These are phyloP conservation scores for Saccharomycopsis guyanensis DNA, from an alignment of 805 yeast genomes.

Conservation along the genomic window DNA sequence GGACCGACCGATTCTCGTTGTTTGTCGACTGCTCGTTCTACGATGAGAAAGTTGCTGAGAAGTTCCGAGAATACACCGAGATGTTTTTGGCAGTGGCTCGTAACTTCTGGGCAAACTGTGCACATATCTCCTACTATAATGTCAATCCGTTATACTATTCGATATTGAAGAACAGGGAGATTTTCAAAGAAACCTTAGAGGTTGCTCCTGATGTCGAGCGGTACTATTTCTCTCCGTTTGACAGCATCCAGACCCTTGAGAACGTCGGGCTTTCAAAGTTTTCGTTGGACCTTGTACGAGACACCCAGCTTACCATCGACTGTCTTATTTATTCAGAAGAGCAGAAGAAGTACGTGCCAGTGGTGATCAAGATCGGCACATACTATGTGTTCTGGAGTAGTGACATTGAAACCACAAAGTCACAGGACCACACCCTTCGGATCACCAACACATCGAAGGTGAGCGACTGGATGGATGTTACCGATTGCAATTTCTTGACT, in stretches of 20 bases:
- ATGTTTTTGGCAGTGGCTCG: background rate
- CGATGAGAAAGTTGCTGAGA: slow-evolving; percentile 21
- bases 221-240: slow-evolving; percentile 23
- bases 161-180: background rate
- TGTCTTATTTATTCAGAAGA: slow-evolving; percentile 43
- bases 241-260: slow-evolving; percentile 37
- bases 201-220: background rate
- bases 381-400: slow-evolving; percentile 16
- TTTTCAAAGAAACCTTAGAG: background rate
- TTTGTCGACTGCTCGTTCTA: slow-evolving; percentile 67
- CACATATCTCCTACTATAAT: slow-evolving; percentile 8
- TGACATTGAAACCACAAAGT: background rate
- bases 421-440: slow-evolving; percentile 24
- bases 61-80: background rate
- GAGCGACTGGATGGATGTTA: slow-evolving; percentile 14
- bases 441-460: slow-evolving; percentile 6
- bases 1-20: slow-evolving; percentile 59
- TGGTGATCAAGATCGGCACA: slow-evolving; percentile 61
- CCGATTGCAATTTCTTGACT: slow-evolving; percentile 6
- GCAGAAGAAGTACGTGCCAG: slow-evolving; percentile 47
- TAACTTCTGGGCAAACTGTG: slow-evolving; percentile 4
- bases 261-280: slow-evolving; percentile 38
- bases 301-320: slow-evolving; percentile 34
- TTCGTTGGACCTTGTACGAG: slow-evolving; percentile 36
- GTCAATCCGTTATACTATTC: slow-evolving; percentile 2